A percentile compares a stretch with the other conserved stretches of the same genome.
These are phyloP conservation scores for Yamagishiella unicocca DNA, from an alignment of 139 green algal species.

Conservation along the genomic window DNA sequence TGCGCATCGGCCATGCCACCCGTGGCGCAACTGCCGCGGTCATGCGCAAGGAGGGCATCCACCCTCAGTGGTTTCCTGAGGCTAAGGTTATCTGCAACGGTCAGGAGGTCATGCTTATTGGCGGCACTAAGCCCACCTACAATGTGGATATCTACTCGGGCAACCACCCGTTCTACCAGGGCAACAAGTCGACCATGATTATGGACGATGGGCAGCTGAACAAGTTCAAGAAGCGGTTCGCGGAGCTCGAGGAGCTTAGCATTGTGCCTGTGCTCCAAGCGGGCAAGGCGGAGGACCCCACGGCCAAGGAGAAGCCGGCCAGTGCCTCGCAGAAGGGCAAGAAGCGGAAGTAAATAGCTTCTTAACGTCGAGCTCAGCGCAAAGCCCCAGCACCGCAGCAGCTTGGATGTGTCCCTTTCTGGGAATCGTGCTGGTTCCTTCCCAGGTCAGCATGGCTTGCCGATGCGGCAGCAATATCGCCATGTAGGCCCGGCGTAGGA, in stretches of 20 bases:
- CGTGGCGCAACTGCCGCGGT: slow-evolving; percentile 60
- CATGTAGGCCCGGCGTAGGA: no score
- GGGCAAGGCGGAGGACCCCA: slow-evolving; percentile 52
- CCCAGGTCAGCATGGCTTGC: no score
- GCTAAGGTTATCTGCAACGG: slow-evolving; percentile 94
- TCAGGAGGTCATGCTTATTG: slow-evolving; percentile 93
- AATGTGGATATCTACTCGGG: slow-evolving; percentile 97
- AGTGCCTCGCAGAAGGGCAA: slow-evolving; percentile 18
- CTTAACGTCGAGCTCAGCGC: no score
- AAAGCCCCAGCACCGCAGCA: no score
- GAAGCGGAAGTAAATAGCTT: slow-evolving; percentile 45
- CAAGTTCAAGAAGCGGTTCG: slow-evolving; percentile 84
- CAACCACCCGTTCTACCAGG: slow-evolving; percentile 97
- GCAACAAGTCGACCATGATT: slow-evolving; percentile 72
- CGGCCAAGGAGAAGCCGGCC: slow-evolving; percentile 39
- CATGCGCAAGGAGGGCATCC: slow-evolving; percentile 81
- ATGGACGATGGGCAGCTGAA: slow-evolving; percentile 90
- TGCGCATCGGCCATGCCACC: neutral
- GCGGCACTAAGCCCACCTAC: slow-evolving; percentile 89
- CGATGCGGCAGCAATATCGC: no score
- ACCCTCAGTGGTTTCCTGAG: slow-evolving; percentile 79
- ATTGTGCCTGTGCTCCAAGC: slow-evolving; percentile 41
- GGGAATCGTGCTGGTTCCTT: no score
- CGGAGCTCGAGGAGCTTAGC: slow-evolving; percentile 46
- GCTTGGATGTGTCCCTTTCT: no score